phyloP scores from a whole-genome alignment of 306 rosid species.

The Trifolium dubium region DNA sequence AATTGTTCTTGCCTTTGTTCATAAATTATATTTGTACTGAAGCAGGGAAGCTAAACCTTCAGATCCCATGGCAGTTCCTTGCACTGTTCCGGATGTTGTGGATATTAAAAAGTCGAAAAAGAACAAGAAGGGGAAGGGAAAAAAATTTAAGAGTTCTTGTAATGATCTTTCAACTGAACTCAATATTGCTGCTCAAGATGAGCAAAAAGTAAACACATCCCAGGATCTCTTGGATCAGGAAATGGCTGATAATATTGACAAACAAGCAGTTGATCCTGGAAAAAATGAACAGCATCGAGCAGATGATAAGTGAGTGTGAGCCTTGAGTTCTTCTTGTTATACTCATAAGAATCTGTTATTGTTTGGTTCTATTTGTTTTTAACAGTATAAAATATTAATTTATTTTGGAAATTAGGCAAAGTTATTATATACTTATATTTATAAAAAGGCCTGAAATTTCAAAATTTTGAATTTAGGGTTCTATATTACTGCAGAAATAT shows the following conservation, averaged over 20 bases:
- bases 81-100: constrained; percentile 30
- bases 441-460: constrained; percentile 5
- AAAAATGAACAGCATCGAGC: constrained; percentile 40
- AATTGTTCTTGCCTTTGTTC: constrained; percentile 26
- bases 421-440: neutral
- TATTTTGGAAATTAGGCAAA: constrained; percentile 4
- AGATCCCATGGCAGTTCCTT: constrained; percentile 27
- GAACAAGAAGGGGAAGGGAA: too few relatives aligned
- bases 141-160: constrained; percentile 38
- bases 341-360: constrained; percentile 18
- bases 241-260: too few relatives aligned
- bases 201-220: constrained; percentile 32
- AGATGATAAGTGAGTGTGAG: constrained; percentile 47
- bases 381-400: neutral
- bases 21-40: constrained; percentile 26
- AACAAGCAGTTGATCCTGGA: neutral
- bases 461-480: constrained; percentile 10
- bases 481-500: constrained; percentile 13
- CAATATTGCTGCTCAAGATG: constrained; percentile 33
- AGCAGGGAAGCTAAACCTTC: constrained; percentile 42
- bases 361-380: constrained; percentile 21
- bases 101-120: constrained; percentile 40
- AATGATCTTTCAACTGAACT: constrained; percentile 27
- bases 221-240: constrained; percentile 25
- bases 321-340: constrained; percentile 32